Base-by-base conservation (phyloP, 164 flowering plant species). In the Aristolochia fimbriata region DNA sequence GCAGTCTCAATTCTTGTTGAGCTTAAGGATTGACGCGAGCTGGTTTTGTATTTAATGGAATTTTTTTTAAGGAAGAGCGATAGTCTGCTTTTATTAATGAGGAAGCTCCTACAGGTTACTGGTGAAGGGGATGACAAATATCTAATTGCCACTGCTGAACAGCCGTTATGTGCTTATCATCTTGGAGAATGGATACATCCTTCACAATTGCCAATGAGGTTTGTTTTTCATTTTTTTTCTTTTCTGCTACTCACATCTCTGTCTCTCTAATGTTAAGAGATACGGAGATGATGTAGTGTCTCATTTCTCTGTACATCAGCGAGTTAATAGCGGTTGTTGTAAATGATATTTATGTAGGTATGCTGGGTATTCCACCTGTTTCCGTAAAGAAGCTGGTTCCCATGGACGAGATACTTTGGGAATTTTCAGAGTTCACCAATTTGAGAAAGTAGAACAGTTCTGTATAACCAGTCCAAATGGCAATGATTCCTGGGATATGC, bases 41-140 rank as follows among this genome's bases (percentile, higher is more conserved):
- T 7, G 11, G 9, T 37, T 1, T 37, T 37, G 9, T 37, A 37
- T 37, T 3, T 7, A 10, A 37, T 3, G 43, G 43, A 37, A 10
- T 3, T 37, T 57, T 15, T 12, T 2, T 13, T 14, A 20, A 24
- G 12, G 43, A 30, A 30, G 41, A 31, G 11, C 11, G 16, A n/a
- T 7, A 13, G 19, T 49, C 21, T 20, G 21, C 6, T 6, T 21
- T 52, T 52, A 22, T 21, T 15, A 7, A 25, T 49, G 54, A 17
- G 52, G 20, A 13, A 48, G 11, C 21, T 57, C 64, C 22, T 14
- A 62, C 69, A 92, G 98, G 98, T 93, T 17, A 87, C 85, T 47
- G 97, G 97, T 56, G 98, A 93, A 57, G 98, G 98, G 71, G 98
- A 90, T 70, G 97, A 90, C 71, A 93, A 93, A 67, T 87, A 87